A percentile compares a stretch with the other conserved stretches of the same genome.
These are phyloP conservation scores for Ustilago hordei DNA, from an alignment of 1,284 basidiomycete species.

Conservation along the genomic window DNA sequence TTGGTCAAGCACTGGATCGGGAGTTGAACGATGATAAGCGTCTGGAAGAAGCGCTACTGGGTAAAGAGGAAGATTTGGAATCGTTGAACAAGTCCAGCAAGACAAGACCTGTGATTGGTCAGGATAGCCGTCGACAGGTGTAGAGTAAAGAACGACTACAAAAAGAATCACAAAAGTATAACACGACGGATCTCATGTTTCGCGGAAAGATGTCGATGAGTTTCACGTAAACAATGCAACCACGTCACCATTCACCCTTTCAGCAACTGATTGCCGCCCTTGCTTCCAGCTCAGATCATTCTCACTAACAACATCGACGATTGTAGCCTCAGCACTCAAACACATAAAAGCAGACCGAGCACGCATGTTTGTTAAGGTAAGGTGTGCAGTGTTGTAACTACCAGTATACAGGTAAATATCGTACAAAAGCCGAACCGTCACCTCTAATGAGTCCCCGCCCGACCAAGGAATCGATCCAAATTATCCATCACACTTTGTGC, in stretches of 20 bases:
- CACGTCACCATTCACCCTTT: conserved; percentile 15
- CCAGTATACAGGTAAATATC: conserved; percentile 4
- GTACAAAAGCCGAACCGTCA: background rate
- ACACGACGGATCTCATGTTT: background rate
- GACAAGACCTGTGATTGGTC: conserved; percentile 38
- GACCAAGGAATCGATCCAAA: conserved; percentile 35
- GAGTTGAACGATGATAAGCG: conserved; percentile 44
- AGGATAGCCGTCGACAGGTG: conserved; percentile 38
- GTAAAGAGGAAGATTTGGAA: conserved; percentile 43
- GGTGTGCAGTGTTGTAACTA: background rate
- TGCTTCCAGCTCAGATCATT: too few relatives aligned
- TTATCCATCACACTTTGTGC: conserved; percentile 36
- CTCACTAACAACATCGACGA: background rate
- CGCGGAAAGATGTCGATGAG: background rate
- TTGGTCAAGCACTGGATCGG: conserved; percentile 31
- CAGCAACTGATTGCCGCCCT: background rate
- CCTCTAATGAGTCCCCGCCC: background rate
- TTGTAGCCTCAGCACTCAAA: background rate
- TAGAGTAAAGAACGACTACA: conserved; percentile 1
- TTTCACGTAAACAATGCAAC: conserved; percentile 3
- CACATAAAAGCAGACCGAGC: background rate
- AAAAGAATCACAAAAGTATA: background rate
- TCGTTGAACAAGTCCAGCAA: conserved; percentile 20
- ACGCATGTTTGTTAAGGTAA: background rate
- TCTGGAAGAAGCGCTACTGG: conserved; percentile 48